Percentiles rank a stretch among this genome's conserved stretches.
Evolutionary conservation across 306 rosid genomes (phyloP).

Genomic region (Quercus cerris): DNA sequence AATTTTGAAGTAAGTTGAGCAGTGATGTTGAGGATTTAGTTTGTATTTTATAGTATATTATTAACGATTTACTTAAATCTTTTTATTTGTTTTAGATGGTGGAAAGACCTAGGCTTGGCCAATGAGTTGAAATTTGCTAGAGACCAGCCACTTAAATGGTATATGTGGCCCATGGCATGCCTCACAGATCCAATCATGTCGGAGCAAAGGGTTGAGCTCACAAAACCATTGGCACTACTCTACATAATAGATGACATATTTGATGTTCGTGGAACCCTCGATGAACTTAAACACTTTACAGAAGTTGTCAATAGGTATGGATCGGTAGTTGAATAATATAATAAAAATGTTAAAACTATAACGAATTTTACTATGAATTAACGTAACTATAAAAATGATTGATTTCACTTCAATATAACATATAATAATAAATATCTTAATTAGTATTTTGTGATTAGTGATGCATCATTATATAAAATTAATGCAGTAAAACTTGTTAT

Average conservation of each 20-base stretch:
- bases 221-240: constrained; percentile 50
- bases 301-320: constrained; percentile 45
- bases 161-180: constrained; percentile 52
- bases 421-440: too few species aligned
- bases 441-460: too few species aligned
- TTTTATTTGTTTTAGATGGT: constrained; percentile 39
- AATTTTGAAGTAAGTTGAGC: constrained; percentile 31
- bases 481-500: too few species aligned
- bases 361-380: too few species aligned
- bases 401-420: too few species aligned
- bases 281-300: constrained; percentile 50
- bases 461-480: too few species aligned
- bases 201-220: constrained; percentile 41
- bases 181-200: constrained; percentile 42
- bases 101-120: constrained; percentile 49
- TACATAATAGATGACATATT: constrained; percentile 62
- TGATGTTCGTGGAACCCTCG: constrained; percentile 37
- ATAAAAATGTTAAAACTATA: too few species aligned
- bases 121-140: constrained; percentile 38
- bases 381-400: too few species aligned
- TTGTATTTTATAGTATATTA: too few species aligned
- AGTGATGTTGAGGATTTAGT: background rate
- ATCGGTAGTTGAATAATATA: too few species aligned
- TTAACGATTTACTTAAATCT: background rate
- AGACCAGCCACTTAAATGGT: constrained; percentile 63